Evolutionary conservation across 2,329 filamentous ascomycete genomes (phyloP), one percentile per base, ranked within the genome.

Genomic region (Aureobasidium leucospermi): DNA sequence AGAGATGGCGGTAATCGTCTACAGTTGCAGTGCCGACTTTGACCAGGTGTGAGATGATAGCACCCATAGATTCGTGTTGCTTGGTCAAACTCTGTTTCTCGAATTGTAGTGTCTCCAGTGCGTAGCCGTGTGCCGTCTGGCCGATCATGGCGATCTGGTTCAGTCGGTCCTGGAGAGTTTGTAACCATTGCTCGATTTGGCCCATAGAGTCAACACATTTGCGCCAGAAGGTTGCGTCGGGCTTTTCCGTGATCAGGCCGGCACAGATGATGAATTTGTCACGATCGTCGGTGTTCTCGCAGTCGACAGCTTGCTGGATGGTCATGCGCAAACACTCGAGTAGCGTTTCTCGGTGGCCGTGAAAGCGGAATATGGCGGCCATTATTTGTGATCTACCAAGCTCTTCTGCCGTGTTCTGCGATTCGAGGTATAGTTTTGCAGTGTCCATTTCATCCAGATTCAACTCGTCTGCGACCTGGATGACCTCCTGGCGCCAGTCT

Each of bases 381-480:
- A 92, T 86, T 58, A 90, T 80, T 61, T 89, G 80, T 3, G 89
- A 81, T 28, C 89, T 84, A 62, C 90, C 90, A 5, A 91, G 78
- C 15, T 83, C 78, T 46, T 83, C 79, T 15, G 85, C 80, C 65
- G 92, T 86, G 39, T 85, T 81, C 69, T 89, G 85, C 59, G 87
- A 85, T 55, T 95, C 77, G 60, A 96, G 84, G 56, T 70, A 71
- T 52, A 94, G 82, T 65, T 82, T 81, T 9, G 90, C 89, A 16
- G 93, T 88, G 67, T 94, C 84, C 60, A 96, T 71, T 74, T 99
- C 95, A 74, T 99, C 92, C 56, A 99, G 79, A 67, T 96, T 86
- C 63, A 96, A 79, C 66, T 90, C 89, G 72, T 97, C 92, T 59
- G 93, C 89, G 39, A 99, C 79, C 67, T 90, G 84, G 34, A 96